phyloP scores from a whole-genome alignment of 176 grass and related monocot genomes.

The Metroxylon sagu region DNA sequence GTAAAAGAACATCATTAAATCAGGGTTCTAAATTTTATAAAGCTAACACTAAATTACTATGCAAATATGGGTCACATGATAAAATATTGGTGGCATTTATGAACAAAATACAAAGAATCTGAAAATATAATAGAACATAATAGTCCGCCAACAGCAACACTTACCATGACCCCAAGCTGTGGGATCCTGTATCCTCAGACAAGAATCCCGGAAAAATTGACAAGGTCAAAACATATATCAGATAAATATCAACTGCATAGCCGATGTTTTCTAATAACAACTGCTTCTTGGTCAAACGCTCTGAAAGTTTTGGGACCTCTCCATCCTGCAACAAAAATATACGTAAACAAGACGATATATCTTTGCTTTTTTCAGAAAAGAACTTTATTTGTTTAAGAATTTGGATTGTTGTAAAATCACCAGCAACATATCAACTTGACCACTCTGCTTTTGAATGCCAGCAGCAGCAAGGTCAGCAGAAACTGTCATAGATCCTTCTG shows the following conservation, averaged over 20 bases:
- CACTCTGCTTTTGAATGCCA: slow-evolving; percentile 25
- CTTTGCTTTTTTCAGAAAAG: no score
- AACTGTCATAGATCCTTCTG: slow-evolving; percentile 57
- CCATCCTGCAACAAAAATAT: slow-evolving; percentile 23
- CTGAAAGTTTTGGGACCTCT: slow-evolving; percentile 46
- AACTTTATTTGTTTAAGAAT: no score
- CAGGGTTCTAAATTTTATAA: no score
- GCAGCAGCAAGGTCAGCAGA: slow-evolving; percentile 50
- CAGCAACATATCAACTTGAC: neutral
- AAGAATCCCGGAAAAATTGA: slow-evolving; percentile 84
- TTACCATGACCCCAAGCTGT: slow-evolving; percentile 66
- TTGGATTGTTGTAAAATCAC: neutral
- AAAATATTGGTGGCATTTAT: no score
- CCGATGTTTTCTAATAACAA: slow-evolving; percentile 57
- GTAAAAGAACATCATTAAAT: no score
- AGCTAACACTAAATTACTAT: no score
- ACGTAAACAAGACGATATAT: no score
- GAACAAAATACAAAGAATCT: no score
- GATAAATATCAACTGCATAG: slow-evolving; percentile 40
- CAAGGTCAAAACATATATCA: slow-evolving; percentile 49
- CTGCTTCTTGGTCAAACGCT: slow-evolving; percentile 43
- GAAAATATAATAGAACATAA: no score
- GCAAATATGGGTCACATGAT: no score
- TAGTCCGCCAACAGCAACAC: neutral
- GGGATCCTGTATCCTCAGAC: slow-evolving; percentile 77